Base-by-base conservation (phyloP, 345 rosid genomes). In the Citrus reticulata region DNA sequence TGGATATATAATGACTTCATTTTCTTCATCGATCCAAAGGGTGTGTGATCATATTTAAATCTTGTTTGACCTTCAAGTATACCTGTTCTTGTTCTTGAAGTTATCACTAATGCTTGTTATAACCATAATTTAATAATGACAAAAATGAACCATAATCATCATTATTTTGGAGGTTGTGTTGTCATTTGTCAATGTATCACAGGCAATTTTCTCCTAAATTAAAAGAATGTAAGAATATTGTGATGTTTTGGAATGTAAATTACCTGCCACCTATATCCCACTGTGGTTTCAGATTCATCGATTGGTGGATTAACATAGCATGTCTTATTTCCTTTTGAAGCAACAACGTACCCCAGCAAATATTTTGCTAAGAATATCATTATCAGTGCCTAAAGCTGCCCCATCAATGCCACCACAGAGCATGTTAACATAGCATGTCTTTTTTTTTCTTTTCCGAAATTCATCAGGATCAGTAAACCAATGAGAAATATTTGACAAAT, bases 261-360 rank as follows among this genome's bases (percentile, higher is more conserved):
- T 74, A 85, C 91, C 92, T 86, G 91, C 92, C 91, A 89, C 4
- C 27, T 1, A 88, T 86, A 82, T 3, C 79, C 84, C 0, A 4
- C 57, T 1, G 3, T 1, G 11, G 80, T 76, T 27, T 75, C 80
- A 20, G 67, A 73, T 27, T 0, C 4, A 63, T 62, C 34, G 3
- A 40, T 40, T n/a, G 77, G 37, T 37, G 49, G 34, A 37, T 68
- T 68, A 37, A 59, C 63, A 68, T 80, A 69, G 37, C 83, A 83
- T 3, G 74, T 2, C 1, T 0, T 25, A 11, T 64, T 54, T 51
- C 76, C 86, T 5, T 1, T 5, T 13, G 9, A n/a, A 69, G 80
- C 66, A 51, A 65, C 68, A 55, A 79, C 29, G 29, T 27, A 27
- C 39, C 6, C 85, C 89, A 0, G 72, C 81, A 62, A 75, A 65